phyloP scores from a whole-genome alignment of 192 early-diverging fungal genomes.

The Backusella luteola region DNA sequence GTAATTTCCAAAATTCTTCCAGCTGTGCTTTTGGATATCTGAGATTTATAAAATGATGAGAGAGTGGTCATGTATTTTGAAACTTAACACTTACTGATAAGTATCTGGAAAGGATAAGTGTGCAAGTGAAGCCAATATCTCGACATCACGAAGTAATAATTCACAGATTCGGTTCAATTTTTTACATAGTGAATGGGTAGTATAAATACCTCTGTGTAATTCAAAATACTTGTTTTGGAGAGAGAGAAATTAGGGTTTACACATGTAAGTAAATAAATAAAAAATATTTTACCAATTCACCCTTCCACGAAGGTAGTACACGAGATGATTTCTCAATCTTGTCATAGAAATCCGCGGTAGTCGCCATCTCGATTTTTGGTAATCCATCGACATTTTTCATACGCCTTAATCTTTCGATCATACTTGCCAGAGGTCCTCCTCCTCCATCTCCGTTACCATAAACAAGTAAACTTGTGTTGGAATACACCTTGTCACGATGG shows the following conservation, averaged over 20 bases:
- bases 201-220: constrained; percentile 97
- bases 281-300: constrained; percentile 64
- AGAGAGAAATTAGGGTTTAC: too few relatives aligned
- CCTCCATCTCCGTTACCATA: constrained; percentile 98
- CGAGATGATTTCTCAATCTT: constrained; percentile 65
- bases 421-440: constrained; percentile 78
- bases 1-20: constrained; percentile 83
- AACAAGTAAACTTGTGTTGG: constrained; percentile 83
- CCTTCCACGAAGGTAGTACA: constrained; percentile 85
- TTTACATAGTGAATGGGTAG: constrained; percentile 86
- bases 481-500: constrained; percentile 86
- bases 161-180: constrained; percentile 85
- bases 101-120: constrained; percentile 9
- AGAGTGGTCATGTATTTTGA: neutral
- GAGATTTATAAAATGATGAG: neutral
- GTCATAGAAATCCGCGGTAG: constrained; percentile 86
- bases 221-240: constrained; percentile 76
- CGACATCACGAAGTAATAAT: constrained; percentile 80
- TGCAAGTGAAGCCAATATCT: constrained; percentile 65
- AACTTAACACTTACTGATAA: constrained; percentile 8
- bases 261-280: neutral
- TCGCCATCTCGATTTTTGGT: constrained; percentile 69
- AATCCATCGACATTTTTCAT: constrained; percentile 77
- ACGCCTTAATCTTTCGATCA: constrained; percentile 82
- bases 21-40: constrained; percentile 77